phyloP scores from a whole-genome alignment of 1,284 basidiomycete genomes.

The Xerocomus minutiporus region DNA sequence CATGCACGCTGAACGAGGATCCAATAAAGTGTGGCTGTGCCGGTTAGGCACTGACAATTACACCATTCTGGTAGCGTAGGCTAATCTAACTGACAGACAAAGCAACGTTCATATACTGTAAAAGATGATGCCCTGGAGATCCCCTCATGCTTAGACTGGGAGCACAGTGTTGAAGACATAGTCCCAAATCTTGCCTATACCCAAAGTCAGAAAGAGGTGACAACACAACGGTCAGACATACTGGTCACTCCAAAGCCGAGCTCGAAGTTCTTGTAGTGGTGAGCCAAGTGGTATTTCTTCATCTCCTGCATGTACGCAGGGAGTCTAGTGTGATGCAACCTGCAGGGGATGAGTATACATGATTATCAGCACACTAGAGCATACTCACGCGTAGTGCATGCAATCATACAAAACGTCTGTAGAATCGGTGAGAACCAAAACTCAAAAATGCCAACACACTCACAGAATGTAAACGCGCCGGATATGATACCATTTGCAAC shows the following conservation, averaged over 20 bases:
- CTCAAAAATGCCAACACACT: slow-evolving; percentile 29
- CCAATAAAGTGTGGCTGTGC: slow-evolving; percentile 21
- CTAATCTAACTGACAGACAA: slow-evolving; percentile 8
- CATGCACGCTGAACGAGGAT: slow-evolving; percentile 9
- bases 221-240: slow-evolving; percentile 33
- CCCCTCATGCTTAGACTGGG: slow-evolving; percentile 39
- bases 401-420: slow-evolving; percentile 83
- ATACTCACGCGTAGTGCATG: slow-evolving; percentile 84
- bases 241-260: slow-evolving; percentile 97
- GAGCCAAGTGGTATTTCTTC: slow-evolving; percentile 98
- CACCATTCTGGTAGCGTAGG: neutral
- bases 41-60: neutral
- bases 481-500: slow-evolving; percentile 93
- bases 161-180: slow-evolving; percentile 85
- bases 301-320: slow-evolving; percentile 85
- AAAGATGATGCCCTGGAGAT: neutral
- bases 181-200: slow-evolving; percentile 88
- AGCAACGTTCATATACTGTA: slow-evolving; percentile 8
- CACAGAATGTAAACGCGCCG: slow-evolving; percentile 88
- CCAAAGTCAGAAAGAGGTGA: slow-evolving; percentile 2
- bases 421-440: slow-evolving; percentile 5
- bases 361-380: neutral
- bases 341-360: slow-evolving; percentile 27
- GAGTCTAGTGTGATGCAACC: slow-evolving; percentile 85
- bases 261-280: slow-evolving; percentile 98